Evolutionary conservation across 2,329 filamentous ascomycete genomes (phyloP).

Genomic region (Sporothrix phasma): DNA sequence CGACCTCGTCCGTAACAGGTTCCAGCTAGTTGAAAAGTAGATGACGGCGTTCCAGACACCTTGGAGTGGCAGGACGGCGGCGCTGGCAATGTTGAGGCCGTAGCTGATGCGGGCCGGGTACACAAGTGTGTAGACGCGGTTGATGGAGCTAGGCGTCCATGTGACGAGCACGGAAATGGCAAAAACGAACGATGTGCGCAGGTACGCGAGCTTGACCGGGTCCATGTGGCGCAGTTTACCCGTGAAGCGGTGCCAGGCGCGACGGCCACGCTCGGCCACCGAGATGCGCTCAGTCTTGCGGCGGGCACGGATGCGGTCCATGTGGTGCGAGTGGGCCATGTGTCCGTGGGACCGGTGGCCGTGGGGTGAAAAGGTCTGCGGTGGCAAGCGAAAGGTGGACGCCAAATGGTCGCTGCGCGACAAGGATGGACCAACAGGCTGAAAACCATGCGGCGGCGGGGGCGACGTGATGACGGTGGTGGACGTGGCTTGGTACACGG

Average conservation of each 20-base stretch:
- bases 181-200: conserved; percentile 52
- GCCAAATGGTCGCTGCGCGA: not conserved
- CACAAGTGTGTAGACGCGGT: conserved; percentile 60
- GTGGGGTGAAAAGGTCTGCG: not conserved
- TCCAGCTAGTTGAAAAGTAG: conserved; percentile 57
- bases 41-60: conserved; percentile 74
- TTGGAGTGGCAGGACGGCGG: conserved; percentile 65
- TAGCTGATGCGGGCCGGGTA: conserved; percentile 45
- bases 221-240: conserved; percentile 36
- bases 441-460: not conserved
- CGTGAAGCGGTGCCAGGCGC: conserved; percentile 22
- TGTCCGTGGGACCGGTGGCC: not conserved
- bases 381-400: not conserved
- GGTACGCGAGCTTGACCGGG: conserved; percentile 50
- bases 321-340: not conserved
- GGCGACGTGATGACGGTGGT: conserved; percentile 15
- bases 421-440: not conserved
- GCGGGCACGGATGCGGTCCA: not conserved
- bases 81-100: conserved; percentile 57
- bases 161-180: conserved; percentile 51
- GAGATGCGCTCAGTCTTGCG: not conserved
- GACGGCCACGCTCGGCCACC: not conserved
- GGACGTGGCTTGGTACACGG: conserved; percentile 5
- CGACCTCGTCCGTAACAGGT: conserved; percentile 26
- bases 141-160: conserved; percentile 59